Base-by-base conservation (phyloP, 129 eudicot species). In the Dittrichia graveolens region DNA sequence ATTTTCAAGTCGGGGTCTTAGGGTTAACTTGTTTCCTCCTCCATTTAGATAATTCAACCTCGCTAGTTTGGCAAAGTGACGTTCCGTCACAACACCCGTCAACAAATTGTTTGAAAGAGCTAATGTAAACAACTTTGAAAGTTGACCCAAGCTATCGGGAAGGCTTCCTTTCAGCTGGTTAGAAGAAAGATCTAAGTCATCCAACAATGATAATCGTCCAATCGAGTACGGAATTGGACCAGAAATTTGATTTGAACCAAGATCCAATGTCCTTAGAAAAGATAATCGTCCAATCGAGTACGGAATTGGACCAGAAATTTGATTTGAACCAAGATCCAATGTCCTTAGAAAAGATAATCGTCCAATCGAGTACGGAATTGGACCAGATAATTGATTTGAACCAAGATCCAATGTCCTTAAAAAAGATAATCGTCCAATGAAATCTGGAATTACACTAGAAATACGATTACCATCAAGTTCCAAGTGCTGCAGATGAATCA, bases 81-180 rank as follows among this genome's bases (percentile, higher is more conserved):
- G 8, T 59, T 59, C 44, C 0, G 43, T 35, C 43, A 59, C 4
- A 8, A 59, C 43, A 11, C 65, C 65, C 7, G 3, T 35, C 14
- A 59, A 3, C 16, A 37, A 34, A 5, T 59, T 59, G 65, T 59
- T 4, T 9, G 65, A 59, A 34, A 59, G 0, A 59, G 12, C 43
- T 34, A 59, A 34, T 34, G 0, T 0, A 4, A 0, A 10, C 44
- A 59, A 37, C 16, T 35, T 59, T 1, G 60, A 49, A 73, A 61
- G 58, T 10, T 34, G 50, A 60, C 70, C 61, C 12, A 73, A 52
- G 70, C 54, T 48, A 3, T 13, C 19, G 8, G 78, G 78, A 14
- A 73, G 34, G 19, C 41, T 73, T 1, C 70, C 70, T 1, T 59
- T 5, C 3, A 59, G 16, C 31, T 3, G 16, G 41, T 59, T 59